Base-by-base conservation (phyloP, 352 stramenopile genomes). In the Pilasporangium apinafurcum region DNA sequence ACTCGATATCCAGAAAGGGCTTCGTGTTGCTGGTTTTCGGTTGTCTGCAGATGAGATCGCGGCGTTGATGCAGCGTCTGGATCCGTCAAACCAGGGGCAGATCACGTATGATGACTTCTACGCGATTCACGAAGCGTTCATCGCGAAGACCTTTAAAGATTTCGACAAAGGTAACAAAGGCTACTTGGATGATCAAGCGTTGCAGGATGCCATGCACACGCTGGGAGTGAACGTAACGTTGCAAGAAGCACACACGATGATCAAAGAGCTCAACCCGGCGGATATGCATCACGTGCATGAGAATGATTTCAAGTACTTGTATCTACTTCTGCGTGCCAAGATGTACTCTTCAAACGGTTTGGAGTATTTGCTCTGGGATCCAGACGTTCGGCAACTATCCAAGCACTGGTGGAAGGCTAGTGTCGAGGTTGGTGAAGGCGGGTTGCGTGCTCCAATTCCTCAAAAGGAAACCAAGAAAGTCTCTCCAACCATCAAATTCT, bases 361-460 rank as follows among this genome's bases (percentile, higher is more conserved):
- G n/a, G 79, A 87, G 58, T 58, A 77, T 38, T 70, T 92, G 33
- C 47, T 89, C 22, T 92, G 79, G 79, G 79, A 92, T 44, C 79
- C 79, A 13, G 65, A 83, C 46, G 74, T 92, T n/a, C 79, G 79
- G n/a, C 51, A 86, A 39, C 56, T 92, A 28, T 89, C 76, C 42
- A 89, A 88, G 69, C 76, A 89, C 51, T 92, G 79, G 79, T 92
- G 79, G 79, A 79, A 89, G 59, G 64, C 79, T 39, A 89, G 76
- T 40, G 74, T 92, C n/a, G 79, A 92, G 41, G 50, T 92, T 24
- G 79, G 79, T 16, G 79, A 92, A 45, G 73, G 77, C 27, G 79
- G 79, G 5, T 45, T 86, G 22, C 79, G 79, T 14, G 79, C 60
- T 5, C 79, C 79, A 3, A 37, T 92, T 40, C 62, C 71, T 3